Evolutionary conservation across 1,284 basidiomycete species (phyloP).

Genomic region (Ceratobasidium sp.): DNA sequence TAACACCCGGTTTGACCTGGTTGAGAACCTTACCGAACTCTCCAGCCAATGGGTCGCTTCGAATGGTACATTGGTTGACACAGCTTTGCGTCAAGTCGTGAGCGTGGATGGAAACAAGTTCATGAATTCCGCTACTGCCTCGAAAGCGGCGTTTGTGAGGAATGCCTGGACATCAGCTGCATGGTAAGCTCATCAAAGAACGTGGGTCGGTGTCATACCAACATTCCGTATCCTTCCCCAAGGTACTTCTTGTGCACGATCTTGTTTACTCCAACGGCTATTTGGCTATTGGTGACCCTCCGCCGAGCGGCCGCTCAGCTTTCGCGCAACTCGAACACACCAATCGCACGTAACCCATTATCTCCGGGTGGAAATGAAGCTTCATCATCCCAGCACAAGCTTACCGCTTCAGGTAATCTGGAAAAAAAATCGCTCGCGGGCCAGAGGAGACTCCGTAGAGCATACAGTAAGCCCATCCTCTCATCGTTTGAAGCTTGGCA

Average conservation of each 20-base stretch:
- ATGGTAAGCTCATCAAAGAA: constrained; percentile 17
- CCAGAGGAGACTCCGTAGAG: background rate
- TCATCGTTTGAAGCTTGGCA: background rate
- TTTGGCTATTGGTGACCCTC: constrained; percentile 16
- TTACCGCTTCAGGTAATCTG: no score
- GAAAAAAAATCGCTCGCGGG: no score
- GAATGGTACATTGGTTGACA: constrained; percentile 17
- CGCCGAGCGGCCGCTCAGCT: constrained; percentile 1
- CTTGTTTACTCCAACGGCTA: constrained; percentile 24
- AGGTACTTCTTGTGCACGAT: constrained; percentile 26
- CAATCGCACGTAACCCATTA: background rate
- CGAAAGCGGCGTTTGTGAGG: constrained; percentile 10
- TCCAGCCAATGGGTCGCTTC: constrained; percentile 14
- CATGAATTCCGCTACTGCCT: background rate
- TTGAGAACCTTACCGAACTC: constrained; percentile 7
- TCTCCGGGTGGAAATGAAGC: background rate
- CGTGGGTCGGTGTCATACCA: no score
- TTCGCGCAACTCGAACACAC: background rate
- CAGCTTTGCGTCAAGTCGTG: background rate
- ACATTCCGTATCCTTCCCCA: no score
- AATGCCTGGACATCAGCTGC: constrained; percentile 2
- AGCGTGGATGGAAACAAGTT: constrained; percentile 15
- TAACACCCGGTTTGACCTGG: constrained; percentile 16
- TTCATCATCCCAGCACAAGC: no score
- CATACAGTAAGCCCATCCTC: background rate